A percentile compares a stretch with the other conserved stretches of the same genome.
phyloP scores from a whole-genome alignment of 1,139 yeast genomes.

The Lizanozyma gosingica region DNA sequence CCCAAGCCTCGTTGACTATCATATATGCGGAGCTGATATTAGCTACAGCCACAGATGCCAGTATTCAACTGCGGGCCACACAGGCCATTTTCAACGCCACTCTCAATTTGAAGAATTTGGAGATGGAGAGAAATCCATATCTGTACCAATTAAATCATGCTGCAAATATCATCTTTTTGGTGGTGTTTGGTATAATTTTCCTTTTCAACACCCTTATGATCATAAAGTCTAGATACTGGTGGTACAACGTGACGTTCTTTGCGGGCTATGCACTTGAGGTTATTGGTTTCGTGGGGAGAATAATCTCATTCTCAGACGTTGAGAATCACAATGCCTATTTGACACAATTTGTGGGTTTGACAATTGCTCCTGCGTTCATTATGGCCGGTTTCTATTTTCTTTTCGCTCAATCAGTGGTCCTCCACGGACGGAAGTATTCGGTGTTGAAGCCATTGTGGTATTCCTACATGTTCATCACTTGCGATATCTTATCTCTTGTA shows the following conservation, averaged over 20 bases:
- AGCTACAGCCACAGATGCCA: slow-evolving; percentile 29
- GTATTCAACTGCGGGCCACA: slow-evolving; percentile 21
- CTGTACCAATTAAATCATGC: slow-evolving; percentile 11
- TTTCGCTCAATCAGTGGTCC: slow-evolving; percentile 62
- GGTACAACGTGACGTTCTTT: slow-evolving; percentile 60
- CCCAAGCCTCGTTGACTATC: slow-evolving; percentile 28
- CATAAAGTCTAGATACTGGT: slow-evolving; percentile 49
- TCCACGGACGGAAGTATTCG: slow-evolving; percentile 59
- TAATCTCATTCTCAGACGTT: slow-evolving; percentile 30
- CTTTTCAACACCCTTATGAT: slow-evolving; percentile 16
- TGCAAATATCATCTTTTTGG: slow-evolving; percentile 17
- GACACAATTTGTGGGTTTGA: slow-evolving; percentile 60
- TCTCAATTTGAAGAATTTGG: slow-evolving; percentile 22
- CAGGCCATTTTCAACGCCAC: slow-evolving; percentile 22
- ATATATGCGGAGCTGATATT: slow-evolving; percentile 24
- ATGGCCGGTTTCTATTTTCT: slow-evolving; percentile 83
- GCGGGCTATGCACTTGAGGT: slow-evolving; percentile 58
- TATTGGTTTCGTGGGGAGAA: slow-evolving; percentile 63
- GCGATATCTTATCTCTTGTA: slow-evolving; percentile 60
- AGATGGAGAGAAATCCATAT: slow-evolving; percentile 9
- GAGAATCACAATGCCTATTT: slow-evolving; percentile 41
- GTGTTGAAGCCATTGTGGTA: slow-evolving; percentile 67
- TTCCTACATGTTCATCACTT: slow-evolving; percentile 55
- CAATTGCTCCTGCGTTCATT: slow-evolving; percentile 80
- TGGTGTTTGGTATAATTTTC: slow-evolving; percentile 14